These are phyloP conservation scores for Tylopilus rubrobrunneus DNA, from an alignment of 768 basidiomycete species.

Conservation along the genomic window DNA sequence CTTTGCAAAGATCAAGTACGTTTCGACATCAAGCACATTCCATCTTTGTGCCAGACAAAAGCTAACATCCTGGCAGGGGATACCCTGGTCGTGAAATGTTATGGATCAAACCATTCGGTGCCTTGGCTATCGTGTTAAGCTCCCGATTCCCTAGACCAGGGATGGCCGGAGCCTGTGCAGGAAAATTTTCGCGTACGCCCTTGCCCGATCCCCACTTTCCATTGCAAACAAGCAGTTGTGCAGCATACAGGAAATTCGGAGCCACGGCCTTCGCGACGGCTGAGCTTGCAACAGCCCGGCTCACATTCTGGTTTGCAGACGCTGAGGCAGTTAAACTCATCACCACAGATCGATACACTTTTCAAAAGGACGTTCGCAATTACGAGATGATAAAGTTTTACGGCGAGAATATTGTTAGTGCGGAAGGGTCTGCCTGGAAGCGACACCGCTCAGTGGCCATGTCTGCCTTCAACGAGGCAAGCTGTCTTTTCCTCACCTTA, in stretches of 20 bases:
- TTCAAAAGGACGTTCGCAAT: conserved; percentile 37
- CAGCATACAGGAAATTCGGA: conserved; percentile 39
- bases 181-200: conserved; percentile 34
- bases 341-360: conserved; percentile 31
- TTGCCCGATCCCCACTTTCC: neutral
- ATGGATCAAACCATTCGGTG: conserved; percentile 35
- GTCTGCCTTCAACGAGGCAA: conserved; percentile 48
- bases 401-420: conserved; percentile 41
- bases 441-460: conserved; percentile 42
- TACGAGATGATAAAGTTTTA: conserved; percentile 44
- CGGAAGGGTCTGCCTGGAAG: conserved; percentile 44
- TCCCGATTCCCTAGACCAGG: conserved; percentile 34
- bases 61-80: neutral
- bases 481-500: neutral
- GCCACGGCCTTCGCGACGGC: conserved; percentile 39
- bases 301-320: conserved; percentile 41
- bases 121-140: conserved; percentile 24
- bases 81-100: conserved; percentile 13
- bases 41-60: neutral
- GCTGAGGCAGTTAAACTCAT: conserved; percentile 39
- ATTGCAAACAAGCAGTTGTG: neutral
- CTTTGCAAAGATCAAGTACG: conserved; percentile 20
- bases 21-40: neutral
- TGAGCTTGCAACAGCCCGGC: conserved; percentile 27
- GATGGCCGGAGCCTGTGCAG: conserved; percentile 32